Evolutionary conservation across 2,329 filamentous ascomycete species (phyloP).

Genomic region (Fusarium sp.): DNA sequence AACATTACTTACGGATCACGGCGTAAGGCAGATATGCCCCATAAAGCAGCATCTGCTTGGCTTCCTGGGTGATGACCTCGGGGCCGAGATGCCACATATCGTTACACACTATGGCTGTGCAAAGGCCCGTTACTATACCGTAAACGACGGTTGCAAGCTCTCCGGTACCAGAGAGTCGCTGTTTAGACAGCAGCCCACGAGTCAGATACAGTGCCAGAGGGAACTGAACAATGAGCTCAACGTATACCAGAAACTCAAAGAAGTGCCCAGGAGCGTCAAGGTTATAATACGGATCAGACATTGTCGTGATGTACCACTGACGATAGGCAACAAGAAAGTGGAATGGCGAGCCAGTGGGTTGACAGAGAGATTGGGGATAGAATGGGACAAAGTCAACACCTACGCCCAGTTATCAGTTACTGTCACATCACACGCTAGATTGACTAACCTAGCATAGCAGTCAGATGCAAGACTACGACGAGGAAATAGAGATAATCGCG

Average conservation of each 20-base stretch:
- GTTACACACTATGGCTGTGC: background rate
- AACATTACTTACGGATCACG: background rate
- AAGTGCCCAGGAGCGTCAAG: background rate
- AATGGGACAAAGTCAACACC: background rate
- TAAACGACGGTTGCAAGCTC: slow-evolving; percentile 1
- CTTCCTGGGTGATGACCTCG: background rate
- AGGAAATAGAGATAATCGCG: background rate
- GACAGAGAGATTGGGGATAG: background rate
- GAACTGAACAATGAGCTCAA: background rate
- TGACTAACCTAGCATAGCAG: background rate
- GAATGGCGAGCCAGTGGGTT: background rate
- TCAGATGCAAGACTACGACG: background rate
- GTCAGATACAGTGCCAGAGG: background rate
- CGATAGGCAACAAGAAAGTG: background rate
- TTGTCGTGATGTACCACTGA: background rate
- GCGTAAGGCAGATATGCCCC: background rate
- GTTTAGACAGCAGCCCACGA: background rate
- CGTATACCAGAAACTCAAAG: slow-evolving; percentile 1
- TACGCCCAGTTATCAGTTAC: background rate
- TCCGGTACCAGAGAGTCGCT: background rate
- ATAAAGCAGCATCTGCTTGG: background rate
- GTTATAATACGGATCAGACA: slow-evolving; percentile 1
- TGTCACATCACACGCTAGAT: fast-evolving
- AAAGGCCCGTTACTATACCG: background rate
- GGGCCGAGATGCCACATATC: slow-evolving; percentile 3